Evolutionary conservation across 495 filamentous ascomycete genomes (phyloP), one percentile per base, ranked within the genome.

Genomic region (Neurospora sp.): DNA sequence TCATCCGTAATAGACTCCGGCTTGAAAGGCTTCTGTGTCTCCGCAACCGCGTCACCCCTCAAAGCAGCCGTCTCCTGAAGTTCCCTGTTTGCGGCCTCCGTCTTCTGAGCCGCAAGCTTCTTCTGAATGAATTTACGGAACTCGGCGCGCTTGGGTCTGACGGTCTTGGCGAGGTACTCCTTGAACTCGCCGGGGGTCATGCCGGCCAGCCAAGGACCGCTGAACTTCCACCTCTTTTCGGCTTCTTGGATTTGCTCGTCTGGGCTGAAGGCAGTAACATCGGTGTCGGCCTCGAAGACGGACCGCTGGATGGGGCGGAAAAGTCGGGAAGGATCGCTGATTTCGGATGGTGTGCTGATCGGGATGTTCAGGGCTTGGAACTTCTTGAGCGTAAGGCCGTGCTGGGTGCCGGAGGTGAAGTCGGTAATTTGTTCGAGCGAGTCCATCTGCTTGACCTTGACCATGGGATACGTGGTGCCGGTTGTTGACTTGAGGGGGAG

Each of bases 381-480:
- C 83, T 98, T 98, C 79, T 87, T 84, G 65, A 97, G 81, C 12
- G 93, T 94, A 74, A 93, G 82, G 35, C 90, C 89, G 79, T 97
- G 93, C 78, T 97, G 93, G 69, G 90, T 86, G 2, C 94, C 91
- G 45, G 92, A 94, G 71, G 90, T 87, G 83, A 93, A 99, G 73
- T 97, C 94, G 71, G 94, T 97, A 80, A 97, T 89, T 78, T 97
- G 93, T 82, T 98, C 94, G 73, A 89, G 88, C 8, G 93, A 94
- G 83, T 99, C 96, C 71, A 96, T 84, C 40, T 89, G 86, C 72
- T 81, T 84, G 71, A 98, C 83, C 42, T 91, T 86, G 44, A 97
- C 85, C 27, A 90, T 85, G 2, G 94, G 91, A 40, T 87, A 89
- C 3, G 87, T 88, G 9, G 91, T 89, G 72, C 87, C 90, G 0